Percentiles rank a stretch among this genome's conserved stretches.
phyloP scores from a whole-genome alignment of 192 early-diverging fungal species.

The Gigaspora rosea region DNA sequence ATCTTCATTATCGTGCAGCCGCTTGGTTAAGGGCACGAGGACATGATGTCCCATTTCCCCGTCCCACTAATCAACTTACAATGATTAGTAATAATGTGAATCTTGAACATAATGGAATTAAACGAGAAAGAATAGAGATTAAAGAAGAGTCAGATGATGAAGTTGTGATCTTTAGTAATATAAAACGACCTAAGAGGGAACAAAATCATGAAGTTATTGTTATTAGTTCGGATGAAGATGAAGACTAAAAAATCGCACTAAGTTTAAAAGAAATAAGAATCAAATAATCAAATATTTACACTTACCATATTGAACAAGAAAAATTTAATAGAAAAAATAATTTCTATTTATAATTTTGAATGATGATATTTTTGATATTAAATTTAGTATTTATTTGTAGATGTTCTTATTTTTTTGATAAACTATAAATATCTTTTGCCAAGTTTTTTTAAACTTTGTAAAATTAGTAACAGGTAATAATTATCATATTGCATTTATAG shows the following conservation, averaged over 20 bases:
- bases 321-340: not conserved
- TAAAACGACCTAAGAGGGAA: not conserved
- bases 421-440: too few relatives aligned
- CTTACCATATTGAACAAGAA: too few relatives aligned
- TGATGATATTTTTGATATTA: too few relatives aligned
- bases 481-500: too few relatives aligned
- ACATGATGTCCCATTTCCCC: not conserved
- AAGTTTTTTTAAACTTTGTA: too few relatives aligned
- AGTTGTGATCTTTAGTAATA: not conserved
- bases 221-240: slow-evolving; percentile 11
- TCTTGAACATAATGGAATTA: not conserved
- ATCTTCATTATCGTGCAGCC: slow-evolving; percentile 14
- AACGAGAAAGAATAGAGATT: not conserved
- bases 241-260: not conserved
- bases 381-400: too few relatives aligned
- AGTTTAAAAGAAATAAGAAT: not conserved
- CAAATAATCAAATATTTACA: not conserved
- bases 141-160: slow-evolving; percentile 14
- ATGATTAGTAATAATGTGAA: not conserved
- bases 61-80: not conserved
- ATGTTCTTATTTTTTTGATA: too few relatives aligned
- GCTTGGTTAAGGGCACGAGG: not conserved
- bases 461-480: too few relatives aligned
- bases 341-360: too few relatives aligned
- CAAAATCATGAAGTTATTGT: not conserved